phyloP scores from a whole-genome alignment of 371 early-diverging fungal species.

The Mortierella sp. region DNA sequence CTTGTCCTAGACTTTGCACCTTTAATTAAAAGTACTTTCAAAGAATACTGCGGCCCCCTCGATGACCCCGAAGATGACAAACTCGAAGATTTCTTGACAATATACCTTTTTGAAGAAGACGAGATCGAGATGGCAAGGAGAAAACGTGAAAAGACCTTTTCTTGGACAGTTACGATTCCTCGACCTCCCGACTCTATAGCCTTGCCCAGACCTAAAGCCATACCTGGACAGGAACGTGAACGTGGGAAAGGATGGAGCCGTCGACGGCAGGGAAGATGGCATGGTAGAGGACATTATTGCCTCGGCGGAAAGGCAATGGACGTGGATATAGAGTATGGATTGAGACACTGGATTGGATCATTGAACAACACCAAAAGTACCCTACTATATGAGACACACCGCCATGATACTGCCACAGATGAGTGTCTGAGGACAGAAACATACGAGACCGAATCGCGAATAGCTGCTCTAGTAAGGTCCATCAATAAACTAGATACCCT shows the following conservation, averaged over 20 bases:
- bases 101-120: conserved; percentile 24
- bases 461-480: conserved; percentile 11
- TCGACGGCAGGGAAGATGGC: conserved; percentile 1
- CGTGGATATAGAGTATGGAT: background rate
- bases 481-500: conserved; percentile 19
- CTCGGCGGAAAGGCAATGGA: background rate
- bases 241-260: conserved; percentile 3
- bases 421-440: conserved; percentile 4
- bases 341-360: conserved; percentile 3
- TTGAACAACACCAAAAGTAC: background rate
- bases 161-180: conserved; percentile 15
- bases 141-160: conserved; percentile 2
- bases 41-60: background rate
- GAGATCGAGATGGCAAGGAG: background rate
- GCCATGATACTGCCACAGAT: background rate
- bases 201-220: conserved; percentile 6
- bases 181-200: conserved; percentile 3
- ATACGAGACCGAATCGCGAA: conserved; percentile 11
- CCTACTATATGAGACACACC: background rate
- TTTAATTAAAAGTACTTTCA: conserved; percentile 2
- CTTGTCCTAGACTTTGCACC: conserved; percentile 12
- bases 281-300: background rate
- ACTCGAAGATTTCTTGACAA: background rate
- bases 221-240: conserved; percentile 7
- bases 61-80: background rate